Base-by-base conservation (phyloP, 2,329 filamentous ascomycete species). In the Penicillium sp. region DNA sequence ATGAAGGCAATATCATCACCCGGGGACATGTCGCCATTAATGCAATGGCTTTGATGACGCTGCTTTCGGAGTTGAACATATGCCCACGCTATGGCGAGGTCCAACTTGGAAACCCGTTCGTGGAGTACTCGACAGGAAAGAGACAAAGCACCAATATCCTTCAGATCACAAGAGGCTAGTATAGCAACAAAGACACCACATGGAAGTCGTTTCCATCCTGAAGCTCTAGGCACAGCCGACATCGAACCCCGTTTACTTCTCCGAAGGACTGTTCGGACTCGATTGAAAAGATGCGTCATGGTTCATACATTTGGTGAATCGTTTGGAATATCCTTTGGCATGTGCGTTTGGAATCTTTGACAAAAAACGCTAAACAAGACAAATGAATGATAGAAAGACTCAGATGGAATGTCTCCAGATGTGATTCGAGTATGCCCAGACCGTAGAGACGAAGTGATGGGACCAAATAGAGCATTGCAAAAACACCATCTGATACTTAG, bases 1-100 rank as follows among this genome's bases (percentile, higher is more conserved):
- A 69, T 63, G 47, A 69, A 69, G 14, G 63, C 59, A 13, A 69
- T 49, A 16, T 68, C 65, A 46, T 68, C 64, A 3, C 66, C 64
- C 5, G 60, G 62, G 1, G 63, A 67, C 24, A 52, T 3, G 40
- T 5, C 11, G 3, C 14, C 22, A 20, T 57, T 16, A 18, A 39
- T n/a, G 32, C 37, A 48, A 32, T n/a, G 10, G 10, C 22, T 26
- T 35, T 22, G 20, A 34, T 42, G 40, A 10, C 22, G 44, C 16
- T 46, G 53, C 20, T 52, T 59, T 7, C 64, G 61, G n/a, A 53
- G 42, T 16, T 56, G 55, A n/a, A 69, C 51, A 53, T 64, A 68
- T 29, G 58, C 56, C 54, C 60, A 57, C 2, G 64, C 56, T 32
- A 69, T 68, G 18, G 63, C 53, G 35, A 47, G 47, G 47, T 69